Evolutionary conservation across 306 rosid species (phyloP).

Genomic region (Nissolia schottii): DNA sequence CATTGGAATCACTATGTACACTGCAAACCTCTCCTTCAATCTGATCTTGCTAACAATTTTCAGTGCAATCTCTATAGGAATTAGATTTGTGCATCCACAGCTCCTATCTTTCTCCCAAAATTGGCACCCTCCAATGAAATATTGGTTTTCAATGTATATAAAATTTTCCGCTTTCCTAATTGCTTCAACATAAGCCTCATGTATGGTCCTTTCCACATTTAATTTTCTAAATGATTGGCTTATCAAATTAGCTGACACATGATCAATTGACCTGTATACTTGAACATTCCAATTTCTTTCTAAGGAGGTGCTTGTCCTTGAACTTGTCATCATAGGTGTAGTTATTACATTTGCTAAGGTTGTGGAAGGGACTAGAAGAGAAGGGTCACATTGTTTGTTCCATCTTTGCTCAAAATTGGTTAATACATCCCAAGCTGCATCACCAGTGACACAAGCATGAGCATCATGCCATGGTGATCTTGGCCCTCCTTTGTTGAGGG

Average conservation of each 20-base stretch:
- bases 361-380: constrained; percentile 51
- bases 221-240: constrained; percentile 41
- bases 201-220: constrained; percentile 69
- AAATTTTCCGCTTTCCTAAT: constrained; percentile 78
- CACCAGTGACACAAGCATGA: constrained; percentile 86
- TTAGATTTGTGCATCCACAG: constrained; percentile 67
- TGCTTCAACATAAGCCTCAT: constrained; percentile 83
- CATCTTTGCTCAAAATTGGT: constrained; percentile 92
- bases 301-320: constrained; percentile 28
- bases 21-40: constrained; percentile 74
- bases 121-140: constrained; percentile 86
- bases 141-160: constrained; percentile 93
- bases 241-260: constrained; percentile 40
- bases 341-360: constrained; percentile 37
- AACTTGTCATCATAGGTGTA: constrained; percentile 19
- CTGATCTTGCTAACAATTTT: constrained; percentile 75
- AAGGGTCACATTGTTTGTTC: constrained; percentile 69
- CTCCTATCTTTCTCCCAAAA: constrained; percentile 72
- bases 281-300: constrained; percentile 77
- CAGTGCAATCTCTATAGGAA: constrained; percentile 85
- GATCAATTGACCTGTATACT: constrained; percentile 81
- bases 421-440: constrained; percentile 78
- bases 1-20: constrained; percentile 83
- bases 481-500: constrained; percentile 78
- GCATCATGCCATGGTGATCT: constrained; percentile 92